Evolutionary conservation across 345 rosid genomes (phyloP).

Genomic region (Populus euphratica): DNA sequence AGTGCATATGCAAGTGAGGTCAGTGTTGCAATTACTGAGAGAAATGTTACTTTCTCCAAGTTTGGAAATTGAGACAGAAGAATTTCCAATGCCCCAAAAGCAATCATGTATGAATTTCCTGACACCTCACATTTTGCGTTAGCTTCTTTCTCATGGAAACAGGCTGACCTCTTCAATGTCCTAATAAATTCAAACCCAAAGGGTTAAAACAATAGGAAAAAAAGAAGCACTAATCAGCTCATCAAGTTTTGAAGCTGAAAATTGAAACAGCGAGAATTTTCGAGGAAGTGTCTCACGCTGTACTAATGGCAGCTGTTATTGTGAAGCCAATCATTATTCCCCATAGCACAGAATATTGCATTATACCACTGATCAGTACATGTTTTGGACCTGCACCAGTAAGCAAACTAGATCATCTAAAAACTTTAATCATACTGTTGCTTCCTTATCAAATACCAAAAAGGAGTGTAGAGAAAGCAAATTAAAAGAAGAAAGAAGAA

Average conservation of each 20-base stretch:
- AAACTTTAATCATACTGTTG: too few species aligned
- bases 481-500: too few species aligned
- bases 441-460: too few species aligned
- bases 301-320: slow-evolving; percentile 38
- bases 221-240: too few species aligned
- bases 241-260: not conserved
- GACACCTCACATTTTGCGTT: slow-evolving; percentile 14
- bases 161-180: slow-evolving; percentile 22
- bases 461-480: not conserved
- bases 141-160: slow-evolving; percentile 17
- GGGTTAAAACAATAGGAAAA: not conserved
- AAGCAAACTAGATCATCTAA: too few species aligned
- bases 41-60: slow-evolving; percentile 19
- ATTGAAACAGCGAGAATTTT: too few species aligned
- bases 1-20: slow-evolving; percentile 16
- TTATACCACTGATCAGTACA: slow-evolving; percentile 28
- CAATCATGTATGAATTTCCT: slow-evolving; percentile 14
- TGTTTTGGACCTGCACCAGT: not conserved
- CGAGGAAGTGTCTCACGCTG: slow-evolving; percentile 27
- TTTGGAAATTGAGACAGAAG: slow-evolving; percentile 46
- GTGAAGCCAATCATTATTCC: slow-evolving; percentile 50
- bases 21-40: slow-evolving; percentile 12
- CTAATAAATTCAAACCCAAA: slow-evolving; percentile 1
- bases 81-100: slow-evolving; percentile 25
- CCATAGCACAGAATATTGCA: slow-evolving; percentile 34